A percentile compares a stretch with the other conserved stretches of the same genome.
phyloP scores from a whole-genome alignment of 768 basidiomycete genomes.

The Russula sp. region DNA sequence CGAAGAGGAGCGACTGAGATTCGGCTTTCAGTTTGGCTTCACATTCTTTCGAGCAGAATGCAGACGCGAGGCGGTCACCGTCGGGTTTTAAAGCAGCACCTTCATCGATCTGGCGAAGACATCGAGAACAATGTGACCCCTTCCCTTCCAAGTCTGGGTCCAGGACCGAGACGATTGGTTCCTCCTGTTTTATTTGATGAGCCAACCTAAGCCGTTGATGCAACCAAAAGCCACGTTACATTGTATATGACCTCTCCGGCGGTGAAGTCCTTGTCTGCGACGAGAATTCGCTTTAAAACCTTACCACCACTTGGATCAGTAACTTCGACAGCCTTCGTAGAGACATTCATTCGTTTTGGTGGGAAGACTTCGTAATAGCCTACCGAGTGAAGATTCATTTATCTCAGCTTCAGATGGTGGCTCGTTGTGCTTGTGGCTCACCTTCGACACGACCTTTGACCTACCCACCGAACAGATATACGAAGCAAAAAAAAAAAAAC shows the following conservation, averaged over 20 bases:
- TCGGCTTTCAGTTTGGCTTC: constrained; percentile 46
- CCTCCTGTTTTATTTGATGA: constrained; percentile 44
- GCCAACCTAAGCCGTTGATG: not conserved
- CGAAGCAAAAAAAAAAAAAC: constrained; percentile 33
- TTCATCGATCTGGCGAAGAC: constrained; percentile 51
- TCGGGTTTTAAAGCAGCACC: constrained; percentile 39
- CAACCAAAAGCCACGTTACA: constrained; percentile 31
- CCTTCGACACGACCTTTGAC: constrained; percentile 65
- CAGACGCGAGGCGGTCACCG: constrained; percentile 46
- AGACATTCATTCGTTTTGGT: constrained; percentile 61
- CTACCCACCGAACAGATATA: constrained; percentile 33
- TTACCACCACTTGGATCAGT: constrained; percentile 26
- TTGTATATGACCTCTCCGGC: constrained; percentile 73
- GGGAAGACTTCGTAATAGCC: constrained; percentile 78
- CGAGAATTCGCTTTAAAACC: constrained; percentile 40
- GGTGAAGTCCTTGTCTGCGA: constrained; percentile 59
- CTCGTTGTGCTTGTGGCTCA: constrained; percentile 38
- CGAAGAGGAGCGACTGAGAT: constrained; percentile 66
- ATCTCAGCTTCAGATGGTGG: constrained; percentile 23
- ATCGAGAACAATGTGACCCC: constrained; percentile 67
- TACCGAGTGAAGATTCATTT: constrained; percentile 29
- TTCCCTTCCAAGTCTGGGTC: constrained; percentile 63
- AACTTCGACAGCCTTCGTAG: constrained; percentile 37
- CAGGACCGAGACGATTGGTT: constrained; percentile 61
- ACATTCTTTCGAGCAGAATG: constrained; percentile 71